Conservation (phyloP, 2,329 filamentous ascomycete genomes). For the Alternaria solani region DNA sequence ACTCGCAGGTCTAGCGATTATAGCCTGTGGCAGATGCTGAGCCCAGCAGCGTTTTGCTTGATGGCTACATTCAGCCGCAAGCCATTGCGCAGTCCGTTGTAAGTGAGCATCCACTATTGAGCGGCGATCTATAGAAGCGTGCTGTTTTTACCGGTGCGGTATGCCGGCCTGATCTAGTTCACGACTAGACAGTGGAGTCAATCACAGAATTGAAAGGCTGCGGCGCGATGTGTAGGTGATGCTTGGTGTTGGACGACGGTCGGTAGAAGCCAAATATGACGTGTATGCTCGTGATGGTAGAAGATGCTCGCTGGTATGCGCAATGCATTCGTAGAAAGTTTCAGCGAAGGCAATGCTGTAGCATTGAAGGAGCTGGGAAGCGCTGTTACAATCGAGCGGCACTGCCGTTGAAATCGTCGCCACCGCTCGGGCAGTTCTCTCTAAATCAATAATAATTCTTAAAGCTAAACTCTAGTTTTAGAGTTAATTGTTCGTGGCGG, state of each 20-base stretch:
- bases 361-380: not conserved
- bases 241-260: not conserved
- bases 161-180: not conserved
- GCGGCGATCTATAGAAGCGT: not conserved
- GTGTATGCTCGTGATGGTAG: no score
- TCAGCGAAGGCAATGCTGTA: no score
- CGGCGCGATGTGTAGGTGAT: rapidly evolving
- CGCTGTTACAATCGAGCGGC: not conserved
- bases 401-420: no score
- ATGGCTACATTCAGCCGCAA: not conserved
- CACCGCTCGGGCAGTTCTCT: no score
- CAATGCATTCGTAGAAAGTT: no score
- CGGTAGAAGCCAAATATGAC: no score
- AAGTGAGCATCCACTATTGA: not conserved
- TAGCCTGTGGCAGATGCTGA: not conserved
- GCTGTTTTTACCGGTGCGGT: not conserved
- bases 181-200: not conserved
- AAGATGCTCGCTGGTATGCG: no score
- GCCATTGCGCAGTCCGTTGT: not conserved
- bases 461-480: no score
- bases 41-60: not conserved
- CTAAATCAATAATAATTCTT: no score
- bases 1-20: not conserved
- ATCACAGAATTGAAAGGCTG: rapidly evolving
- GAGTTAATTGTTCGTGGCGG: no score